Percentiles rank a stretch among this genome's conserved stretches.
Conservation (phyloP, 2,329 filamentous ascomycete genomes). For the Metarhizium robertsii region DNA sequence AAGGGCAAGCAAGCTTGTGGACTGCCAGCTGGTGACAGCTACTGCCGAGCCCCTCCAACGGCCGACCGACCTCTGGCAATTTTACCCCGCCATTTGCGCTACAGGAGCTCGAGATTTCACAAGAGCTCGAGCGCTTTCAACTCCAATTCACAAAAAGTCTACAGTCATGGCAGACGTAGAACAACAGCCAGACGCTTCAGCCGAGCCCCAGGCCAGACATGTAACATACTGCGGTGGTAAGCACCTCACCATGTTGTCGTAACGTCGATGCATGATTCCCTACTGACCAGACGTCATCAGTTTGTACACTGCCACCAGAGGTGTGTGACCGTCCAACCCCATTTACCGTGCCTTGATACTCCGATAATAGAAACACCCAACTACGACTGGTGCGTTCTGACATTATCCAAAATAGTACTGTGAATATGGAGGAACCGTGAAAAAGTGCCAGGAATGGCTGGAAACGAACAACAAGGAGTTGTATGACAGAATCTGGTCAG, state of each 20-base stretch:
- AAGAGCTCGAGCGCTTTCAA: slow-evolving; percentile 1
- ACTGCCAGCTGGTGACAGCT: background rate
- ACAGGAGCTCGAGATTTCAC: slow-evolving; percentile 18
- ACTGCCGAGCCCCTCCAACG: slow-evolving; percentile 4
- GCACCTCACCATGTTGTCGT: slow-evolving; percentile 15
- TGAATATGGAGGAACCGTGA: slow-evolving; percentile 92
- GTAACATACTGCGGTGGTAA: slow-evolving; percentile 51
- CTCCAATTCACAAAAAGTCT: slow-evolving; percentile 10
- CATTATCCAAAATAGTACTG: slow-evolving; percentile 60
- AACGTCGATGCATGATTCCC: slow-evolving; percentile 8
- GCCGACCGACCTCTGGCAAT: slow-evolving; percentile 4
- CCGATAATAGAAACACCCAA: background rate
- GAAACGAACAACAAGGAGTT: slow-evolving; percentile 62
- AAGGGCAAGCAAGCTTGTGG: background rate
- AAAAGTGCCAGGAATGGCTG: slow-evolving; percentile 97
- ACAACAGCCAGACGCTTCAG: slow-evolving; percentile 32
- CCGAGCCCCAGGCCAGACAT: slow-evolving; percentile 41
- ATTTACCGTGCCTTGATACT: background rate
- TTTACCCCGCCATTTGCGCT: slow-evolving; percentile 25
- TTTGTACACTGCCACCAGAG: slow-evolving; percentile 58
- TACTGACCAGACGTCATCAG: slow-evolving; percentile 25
- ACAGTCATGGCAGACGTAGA: slow-evolving; percentile 45
- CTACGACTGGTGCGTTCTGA: background rate
- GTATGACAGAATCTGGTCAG: slow-evolving; percentile 75
- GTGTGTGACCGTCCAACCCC: slow-evolving; percentile 26